Evolutionary conservation across 1,139 yeast species (phyloP), one percentile per base, ranked within the genome.

Genomic region (Geotrichum carabidarum): DNA sequence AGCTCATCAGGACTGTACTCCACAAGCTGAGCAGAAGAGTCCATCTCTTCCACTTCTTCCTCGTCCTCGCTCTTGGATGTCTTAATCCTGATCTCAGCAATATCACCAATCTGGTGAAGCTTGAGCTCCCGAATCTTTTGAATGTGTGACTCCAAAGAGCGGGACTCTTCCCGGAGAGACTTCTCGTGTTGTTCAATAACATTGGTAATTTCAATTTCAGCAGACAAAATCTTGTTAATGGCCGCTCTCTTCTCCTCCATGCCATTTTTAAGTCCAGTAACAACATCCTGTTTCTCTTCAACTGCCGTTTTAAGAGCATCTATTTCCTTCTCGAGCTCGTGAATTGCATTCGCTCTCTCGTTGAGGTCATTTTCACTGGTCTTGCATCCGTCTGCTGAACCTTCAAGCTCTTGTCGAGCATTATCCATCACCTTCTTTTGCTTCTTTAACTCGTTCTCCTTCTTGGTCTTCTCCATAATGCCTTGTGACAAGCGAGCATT

Each of bases 121-220:
- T 48, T 51, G 45, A 72, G 62, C 15, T 58, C 56, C n/a, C 48
- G 50, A 9, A 64, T 57, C 50, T 65, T 60, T n/a, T 56, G 58
- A 1, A 57, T 42, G 58, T 55, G 83, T 65, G 46, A 69, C 11
- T 71, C 71, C 3, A 78, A 66, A 31, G 72, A 73, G 30, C 70
- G 71, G 8, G 71, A 64, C 31, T 78, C 74, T 22, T 78, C 78
- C 46, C 71, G 74, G 8, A 82, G 67, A 4, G 74, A 63, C 12
- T 73, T 66, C 49, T 72, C 76, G 56, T 78, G 75, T 62, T 82
- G 82, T 57, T 86, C 95, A 53, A 86, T 70, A 58, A 80, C 79
- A 61, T 83, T 83, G 44, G 77, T 78, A 30, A 86, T 69, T 62
- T 86, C 94, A 50, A 87, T 78, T 65, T 86, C 93, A 27, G 76